Evolutionary conservation across 2,329 filamentous ascomycete species (phyloP).

Genomic region (Didymella keratinophila): DNA sequence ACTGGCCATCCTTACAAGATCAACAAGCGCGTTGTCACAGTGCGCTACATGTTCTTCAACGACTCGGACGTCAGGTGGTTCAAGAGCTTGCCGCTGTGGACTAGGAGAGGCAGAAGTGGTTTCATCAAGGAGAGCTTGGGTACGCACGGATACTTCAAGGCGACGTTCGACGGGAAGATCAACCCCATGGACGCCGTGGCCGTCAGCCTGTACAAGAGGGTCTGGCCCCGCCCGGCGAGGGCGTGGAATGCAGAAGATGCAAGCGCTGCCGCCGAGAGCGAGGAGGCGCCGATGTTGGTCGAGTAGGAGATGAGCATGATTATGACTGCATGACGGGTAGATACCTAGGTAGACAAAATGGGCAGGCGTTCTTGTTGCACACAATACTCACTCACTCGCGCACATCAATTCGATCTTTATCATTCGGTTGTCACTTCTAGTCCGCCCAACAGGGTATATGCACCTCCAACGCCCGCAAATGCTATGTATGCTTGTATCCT

Average conservation of each 20-base stretch:
- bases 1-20: conserved; percentile 99
- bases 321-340: conserved; percentile 26
- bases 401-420: background rate
- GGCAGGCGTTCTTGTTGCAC: conserved; percentile 14
- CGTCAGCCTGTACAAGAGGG: conserved; percentile 70
- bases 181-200: conserved; percentile 95
- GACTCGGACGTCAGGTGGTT: conserved; percentile 96
- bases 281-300: conserved; percentile 12
- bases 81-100: conserved; percentile 95
- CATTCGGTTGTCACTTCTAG: conserved; percentile 9
- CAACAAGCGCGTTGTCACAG: conserved; percentile 95
- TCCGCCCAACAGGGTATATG: conserved; percentile 23
- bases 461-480: conserved; percentile 28
- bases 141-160: conserved; percentile 99
- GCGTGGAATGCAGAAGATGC: conserved; percentile 47
- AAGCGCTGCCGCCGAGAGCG: background rate
- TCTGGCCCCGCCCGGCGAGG: conserved; percentile 71
- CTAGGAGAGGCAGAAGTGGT: conserved; percentile 83
- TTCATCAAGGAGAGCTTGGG: conserved; percentile 94
- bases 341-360: conserved; percentile 34
- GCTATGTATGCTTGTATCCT: conserved; percentile 6
- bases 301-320: conserved; percentile 17
- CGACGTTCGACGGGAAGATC: conserved; percentile 93
- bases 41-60: conserved; percentile 99
- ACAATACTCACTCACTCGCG: background rate